Base-by-base conservation (phyloP, 805 yeast genomes). In the Groenewaldozyma tartarivorans region DNA sequence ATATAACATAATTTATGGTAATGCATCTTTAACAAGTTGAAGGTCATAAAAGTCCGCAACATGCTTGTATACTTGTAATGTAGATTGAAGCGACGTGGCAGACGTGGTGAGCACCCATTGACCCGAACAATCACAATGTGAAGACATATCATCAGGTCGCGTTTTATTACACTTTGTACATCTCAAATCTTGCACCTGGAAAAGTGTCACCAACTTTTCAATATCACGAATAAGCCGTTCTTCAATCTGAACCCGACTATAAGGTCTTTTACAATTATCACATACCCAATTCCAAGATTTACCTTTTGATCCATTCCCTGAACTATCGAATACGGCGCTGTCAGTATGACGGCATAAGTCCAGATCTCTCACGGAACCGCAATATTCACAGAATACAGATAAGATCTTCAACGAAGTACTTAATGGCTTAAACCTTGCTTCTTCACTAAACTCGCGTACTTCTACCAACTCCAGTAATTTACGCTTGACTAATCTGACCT, bases 81-180 rank as follows among this genome's bases (percentile, higher is more conserved):
- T 66, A 38, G 63, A 62, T 15, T 65, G 59, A 5, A 86, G 54
- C 0, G 67, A 71, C 4, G 55, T 61, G 37, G 64, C 63, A 4
- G 66, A 55, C 17, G 77, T 57, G 0, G 83, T 75, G 36, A 75
- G 79, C 3, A 60, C 65, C 95, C 95, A 87, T 13, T 62, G 57
- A 5, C 99, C 99, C 0, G 98, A 90, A 57, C 98, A 92, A 17
- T 73, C 62, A 60, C 98, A 94, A 57, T 77, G 77, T 22, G 67
- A 67, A 24, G 86, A 72, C 72, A 92, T 68, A 47, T 80, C 79
- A 50, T 75, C 79, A 27, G 73, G 76, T 51, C 76, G 75, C 42
- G 85, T 66, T 42, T 67, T 73, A 20, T 74, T 69, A 61, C 98
- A 92, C 55, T 83, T 86, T 15, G 64, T 55, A 60, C 99, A 92